Evolutionary conservation across 2,329 filamentous ascomycete species (phyloP).

Genomic region (Calonectria pteridis): DNA sequence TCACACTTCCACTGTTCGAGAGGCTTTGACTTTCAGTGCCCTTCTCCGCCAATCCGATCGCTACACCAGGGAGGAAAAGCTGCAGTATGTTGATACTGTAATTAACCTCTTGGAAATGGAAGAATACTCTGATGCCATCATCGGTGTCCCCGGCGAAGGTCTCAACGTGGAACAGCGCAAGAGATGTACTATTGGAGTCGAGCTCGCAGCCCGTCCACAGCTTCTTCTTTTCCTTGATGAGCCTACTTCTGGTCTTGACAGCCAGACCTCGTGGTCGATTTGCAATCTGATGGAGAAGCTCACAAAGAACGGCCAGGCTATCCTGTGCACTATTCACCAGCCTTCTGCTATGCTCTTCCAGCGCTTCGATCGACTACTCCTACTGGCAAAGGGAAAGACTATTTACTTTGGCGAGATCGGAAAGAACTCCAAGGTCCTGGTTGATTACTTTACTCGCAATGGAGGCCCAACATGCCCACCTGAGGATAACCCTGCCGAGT

Average conservation of each 20-base stretch:
- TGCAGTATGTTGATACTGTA: constrained; percentile 84
- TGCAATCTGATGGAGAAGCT: constrained; percentile 69
- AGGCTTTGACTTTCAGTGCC: neutral
- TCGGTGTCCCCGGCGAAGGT: constrained; percentile 69
- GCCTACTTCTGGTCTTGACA: constrained; percentile 69
- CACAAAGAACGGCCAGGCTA: constrained; percentile 60
- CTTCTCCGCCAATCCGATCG: neutral
- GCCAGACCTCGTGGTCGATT: constrained; percentile 70
- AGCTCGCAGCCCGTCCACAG: constrained; percentile 64
- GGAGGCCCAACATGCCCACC: constrained; percentile 63
- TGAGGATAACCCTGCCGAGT: constrained; percentile 74
- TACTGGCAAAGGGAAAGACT: constrained; percentile 70
- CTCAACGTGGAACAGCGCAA: constrained; percentile 71
- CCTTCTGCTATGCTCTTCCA: constrained; percentile 60
- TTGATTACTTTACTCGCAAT: constrained; percentile 71
- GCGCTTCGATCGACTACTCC: constrained; percentile 67
- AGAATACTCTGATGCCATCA: constrained; percentile 71
- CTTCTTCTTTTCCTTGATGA: constrained; percentile 71
- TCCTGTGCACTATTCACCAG: constrained; percentile 63
- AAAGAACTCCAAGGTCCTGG: constrained; percentile 49
- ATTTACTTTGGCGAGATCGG: constrained; percentile 73
- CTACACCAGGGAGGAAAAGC: constrained; percentile 70
- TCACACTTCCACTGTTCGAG: constrained; percentile 58
- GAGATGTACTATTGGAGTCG: constrained; percentile 68
- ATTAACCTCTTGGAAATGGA: constrained; percentile 72